Conservation (phyloP, 257 asterid species). For the Eucommia ulmoides region DNA sequence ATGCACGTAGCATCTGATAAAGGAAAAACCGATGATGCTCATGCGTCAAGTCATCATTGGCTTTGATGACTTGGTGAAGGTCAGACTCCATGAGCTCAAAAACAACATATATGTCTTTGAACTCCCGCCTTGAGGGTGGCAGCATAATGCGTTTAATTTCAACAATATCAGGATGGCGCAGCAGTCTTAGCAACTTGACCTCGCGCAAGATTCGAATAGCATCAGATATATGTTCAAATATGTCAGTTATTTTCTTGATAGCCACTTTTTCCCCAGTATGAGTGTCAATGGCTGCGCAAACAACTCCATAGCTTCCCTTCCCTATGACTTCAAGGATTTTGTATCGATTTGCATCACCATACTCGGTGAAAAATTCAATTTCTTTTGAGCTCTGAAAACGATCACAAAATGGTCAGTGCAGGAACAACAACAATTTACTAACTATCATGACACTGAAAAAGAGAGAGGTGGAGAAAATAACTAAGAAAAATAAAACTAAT, state of each 20-base stretch:
- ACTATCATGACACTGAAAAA: too few species aligned
- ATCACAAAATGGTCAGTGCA: too few species aligned
- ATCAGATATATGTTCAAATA: conserved; percentile 79
- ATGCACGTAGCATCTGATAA: conserved; percentile 83
- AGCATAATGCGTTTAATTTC: conserved; percentile 83
- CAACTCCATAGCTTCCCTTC: conserved; percentile 95
- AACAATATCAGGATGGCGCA: conserved; percentile 87
- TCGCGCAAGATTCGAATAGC: conserved; percentile 82
- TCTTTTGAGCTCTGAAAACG: conserved; percentile 66
- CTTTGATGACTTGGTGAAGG: conserved; percentile 93
- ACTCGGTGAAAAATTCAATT: conserved; percentile 63
- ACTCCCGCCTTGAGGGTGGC: conserved; percentile 82
- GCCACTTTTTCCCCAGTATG: conserved; percentile 90
- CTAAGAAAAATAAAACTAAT: too few species aligned
- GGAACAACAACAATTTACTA: too few species aligned
- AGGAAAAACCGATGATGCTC: conserved; percentile 91
- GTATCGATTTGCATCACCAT: conserved; percentile 80
- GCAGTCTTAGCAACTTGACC: conserved; percentile 72
- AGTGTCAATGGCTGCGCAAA: conserved; percentile 81
- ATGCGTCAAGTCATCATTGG: conserved; percentile 83
- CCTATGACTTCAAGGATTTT: conserved; percentile 79
- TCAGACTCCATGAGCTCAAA: conserved; percentile 97
- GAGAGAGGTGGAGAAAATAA: too few species aligned
- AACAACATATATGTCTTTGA: conserved; percentile 76
- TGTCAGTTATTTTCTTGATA: conserved; percentile 75